Conservation (phyloP, 2,329 filamentous ascomycete species). For the Xylariales sp. region DNA sequence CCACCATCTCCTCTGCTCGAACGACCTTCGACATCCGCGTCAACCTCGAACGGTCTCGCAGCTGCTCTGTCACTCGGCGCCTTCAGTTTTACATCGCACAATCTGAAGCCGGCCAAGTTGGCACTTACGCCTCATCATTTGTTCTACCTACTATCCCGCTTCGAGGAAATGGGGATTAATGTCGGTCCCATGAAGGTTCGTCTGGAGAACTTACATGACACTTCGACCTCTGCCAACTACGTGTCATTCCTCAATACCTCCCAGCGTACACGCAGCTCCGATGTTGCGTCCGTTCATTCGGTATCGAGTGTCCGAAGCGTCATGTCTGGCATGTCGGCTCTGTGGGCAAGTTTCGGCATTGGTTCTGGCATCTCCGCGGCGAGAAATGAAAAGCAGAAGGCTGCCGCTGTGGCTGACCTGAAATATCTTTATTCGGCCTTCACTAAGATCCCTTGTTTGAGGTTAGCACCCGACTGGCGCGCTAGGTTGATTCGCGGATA, state of each 20-base stretch:
- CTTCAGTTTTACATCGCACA: constrained; percentile 78
- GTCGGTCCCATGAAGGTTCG: constrained; percentile 96
- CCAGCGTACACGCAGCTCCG: constrained; percentile 71
- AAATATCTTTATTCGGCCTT: constrained; percentile 98
- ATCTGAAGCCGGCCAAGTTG: constrained; percentile 82
- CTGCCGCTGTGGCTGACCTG: constrained; percentile 76
- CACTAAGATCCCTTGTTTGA: constrained; percentile 92
- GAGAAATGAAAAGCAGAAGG: constrained; percentile 85
- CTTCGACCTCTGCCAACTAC: constrained; percentile 82
- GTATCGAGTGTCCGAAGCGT: constrained; percentile 96
- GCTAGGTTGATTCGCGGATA: constrained; percentile 87
- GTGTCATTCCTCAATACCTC: constrained; percentile 89
- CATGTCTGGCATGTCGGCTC: constrained; percentile 91
- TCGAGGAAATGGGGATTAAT: constrained; percentile 84
- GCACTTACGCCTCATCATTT: constrained; percentile 93
- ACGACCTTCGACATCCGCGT: constrained; percentile 60
- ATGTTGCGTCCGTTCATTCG: constrained; percentile 88
- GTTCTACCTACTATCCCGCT: constrained; percentile 91
- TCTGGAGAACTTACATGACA: constrained; percentile 88
- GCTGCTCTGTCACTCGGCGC: constrained; percentile 83
- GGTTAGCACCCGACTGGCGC: constrained; percentile 86
- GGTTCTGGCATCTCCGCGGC: constrained; percentile 73
- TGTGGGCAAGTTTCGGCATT: constrained; percentile 87
- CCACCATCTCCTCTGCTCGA: constrained; percentile 53
- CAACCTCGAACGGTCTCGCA: constrained; percentile 70